A percentile compares a stretch with the other conserved stretches of the same genome.
These are phyloP conservation scores for Malus hybrid DNA, from an alignment of 331 rosid genomes.

Conservation along the genomic window DNA sequence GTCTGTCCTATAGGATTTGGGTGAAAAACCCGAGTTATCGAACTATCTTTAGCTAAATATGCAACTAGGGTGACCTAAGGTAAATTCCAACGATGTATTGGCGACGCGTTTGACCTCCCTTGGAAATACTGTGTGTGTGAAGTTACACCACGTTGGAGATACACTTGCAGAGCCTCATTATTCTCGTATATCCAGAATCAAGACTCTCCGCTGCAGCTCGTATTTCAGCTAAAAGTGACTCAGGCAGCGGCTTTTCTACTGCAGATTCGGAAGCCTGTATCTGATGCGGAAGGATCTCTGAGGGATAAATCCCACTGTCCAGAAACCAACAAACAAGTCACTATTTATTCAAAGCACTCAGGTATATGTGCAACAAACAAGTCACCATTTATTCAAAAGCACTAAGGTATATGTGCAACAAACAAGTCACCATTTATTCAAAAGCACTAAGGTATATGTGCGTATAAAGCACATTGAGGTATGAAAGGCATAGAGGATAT, in stretches of 20 bases:
- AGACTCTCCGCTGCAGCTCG: conserved; percentile 37
- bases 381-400: too few relatives aligned
- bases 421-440: too few relatives aligned
- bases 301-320: conserved; percentile 79
- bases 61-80: not conserved
- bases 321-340: conserved; percentile 24
- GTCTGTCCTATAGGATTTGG: too few relatives aligned
- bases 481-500: conserved; percentile 1
- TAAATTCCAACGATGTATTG: not conserved
- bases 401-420: too few relatives aligned
- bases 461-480: not conserved
- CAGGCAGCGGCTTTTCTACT: conserved; percentile 21
- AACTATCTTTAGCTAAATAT: not conserved
- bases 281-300: conserved; percentile 56
- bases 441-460: not conserved
- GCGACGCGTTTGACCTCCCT: not conserved
- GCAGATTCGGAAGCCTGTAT: conserved; percentile 22
- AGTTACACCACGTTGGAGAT: conserved; percentile 42
- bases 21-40: not conserved
- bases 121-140: not conserved
- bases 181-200: conserved; percentile 48
- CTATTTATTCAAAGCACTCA: not conserved
- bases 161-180: conserved; percentile 52
- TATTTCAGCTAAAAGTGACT: conserved; percentile 37
- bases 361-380: too few relatives aligned